A percentile compares a stretch with the other conserved stretches of the same genome.
Conservation (phyloP, 176 grass and related monocot genomes). For the Alloteropsis semialata region DNA sequence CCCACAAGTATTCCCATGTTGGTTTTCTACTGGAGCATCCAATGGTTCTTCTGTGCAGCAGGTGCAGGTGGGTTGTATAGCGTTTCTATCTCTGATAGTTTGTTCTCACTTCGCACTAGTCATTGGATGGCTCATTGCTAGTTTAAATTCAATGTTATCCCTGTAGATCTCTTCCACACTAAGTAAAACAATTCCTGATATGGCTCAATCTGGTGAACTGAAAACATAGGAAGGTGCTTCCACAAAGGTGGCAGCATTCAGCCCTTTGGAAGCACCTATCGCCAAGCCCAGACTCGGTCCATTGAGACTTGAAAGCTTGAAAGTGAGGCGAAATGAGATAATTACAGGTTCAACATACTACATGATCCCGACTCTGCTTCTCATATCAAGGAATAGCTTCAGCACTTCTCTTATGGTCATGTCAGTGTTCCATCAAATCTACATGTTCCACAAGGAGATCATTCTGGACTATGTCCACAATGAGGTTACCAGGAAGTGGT, state of each 20-base stretch:
- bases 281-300: conserved; percentile 41
- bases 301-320: conserved; percentile 59
- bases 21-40: conserved; percentile 46
- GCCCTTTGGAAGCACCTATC: conserved; percentile 55
- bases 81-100: background rate
- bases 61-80: background rate
- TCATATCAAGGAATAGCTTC: conserved; percentile 54
- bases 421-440: conserved; percentile 73
- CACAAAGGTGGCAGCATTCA: conserved; percentile 58
- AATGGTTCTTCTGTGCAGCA: conserved; percentile 33
- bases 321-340: conserved; percentile 56
- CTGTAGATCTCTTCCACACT: conserved; percentile 25
- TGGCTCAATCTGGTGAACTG: conserved; percentile 7
- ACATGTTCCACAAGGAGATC: conserved; percentile 95
- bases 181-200: conserved; percentile 19
- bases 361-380: conserved; percentile 60
- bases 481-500: conserved; percentile 79
- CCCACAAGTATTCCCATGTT: conserved; percentile 28
- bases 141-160: background rate
- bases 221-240: conserved; percentile 22
- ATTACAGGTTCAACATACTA: conserved; percentile 45
- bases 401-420: conserved; percentile 55
- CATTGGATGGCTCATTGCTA: background rate
- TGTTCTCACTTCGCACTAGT: background rate
- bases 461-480: conserved; percentile 83